Percentiles rank a stretch among this genome's conserved stretches.
phyloP scores from a whole-genome alignment of 495 filamentous ascomycete species.

The Neurospora sp. region DNA sequence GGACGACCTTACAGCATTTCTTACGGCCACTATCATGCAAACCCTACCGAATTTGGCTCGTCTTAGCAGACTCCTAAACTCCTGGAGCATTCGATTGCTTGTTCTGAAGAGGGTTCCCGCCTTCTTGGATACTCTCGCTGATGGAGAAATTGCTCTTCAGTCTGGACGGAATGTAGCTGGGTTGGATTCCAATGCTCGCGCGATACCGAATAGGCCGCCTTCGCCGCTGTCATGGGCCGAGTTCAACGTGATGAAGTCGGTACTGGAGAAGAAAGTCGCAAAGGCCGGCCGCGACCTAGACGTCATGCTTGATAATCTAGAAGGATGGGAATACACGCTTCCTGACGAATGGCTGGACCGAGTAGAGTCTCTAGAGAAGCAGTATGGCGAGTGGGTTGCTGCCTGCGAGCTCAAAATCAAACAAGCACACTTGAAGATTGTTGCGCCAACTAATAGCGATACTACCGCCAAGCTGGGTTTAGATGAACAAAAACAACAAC shows the following conservation, averaged over 20 bases:
- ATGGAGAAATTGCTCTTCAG: constrained; percentile 50
- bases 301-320: constrained; percentile 70
- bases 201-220: constrained; percentile 9
- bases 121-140: constrained; percentile 54
- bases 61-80: constrained; percentile 54
- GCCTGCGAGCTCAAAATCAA: constrained; percentile 30
- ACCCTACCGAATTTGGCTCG: constrained; percentile 73
- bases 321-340: constrained; percentile 70
- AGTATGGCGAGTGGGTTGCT: constrained; percentile 68
- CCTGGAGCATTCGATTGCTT: constrained; percentile 66
- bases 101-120: constrained; percentile 62
- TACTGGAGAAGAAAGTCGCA: constrained; percentile 58
- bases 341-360: constrained; percentile 81
- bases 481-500: neutral
- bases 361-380: constrained; percentile 67
- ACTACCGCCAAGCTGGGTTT: neutral
- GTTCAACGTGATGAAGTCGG: constrained; percentile 50
- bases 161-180: constrained; percentile 52
- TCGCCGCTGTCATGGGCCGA: constrained; percentile 36
- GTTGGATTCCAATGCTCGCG: constrained; percentile 2
- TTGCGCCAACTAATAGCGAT: neutral
- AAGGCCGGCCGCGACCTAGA: constrained; percentile 66
- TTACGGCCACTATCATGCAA: constrained; percentile 81
- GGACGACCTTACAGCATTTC: constrained; percentile 78
- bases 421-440: constrained; percentile 21